Base-by-base conservation (phyloP, 257 asterid genomes). In the Solanum rostratum region DNA sequence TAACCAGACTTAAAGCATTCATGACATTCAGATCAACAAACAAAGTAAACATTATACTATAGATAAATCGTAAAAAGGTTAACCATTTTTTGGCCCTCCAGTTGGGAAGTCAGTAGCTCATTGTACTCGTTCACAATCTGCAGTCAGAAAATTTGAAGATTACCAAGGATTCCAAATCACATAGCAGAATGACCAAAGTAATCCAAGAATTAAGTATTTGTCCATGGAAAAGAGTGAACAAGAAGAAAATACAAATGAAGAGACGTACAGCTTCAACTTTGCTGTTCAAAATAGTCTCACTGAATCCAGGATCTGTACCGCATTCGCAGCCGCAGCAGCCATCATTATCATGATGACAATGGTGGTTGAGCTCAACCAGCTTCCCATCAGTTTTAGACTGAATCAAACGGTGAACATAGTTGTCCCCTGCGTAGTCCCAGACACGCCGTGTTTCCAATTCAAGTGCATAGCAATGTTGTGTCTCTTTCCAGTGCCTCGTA, bases 371-470 rank as follows among this genome's bases (percentile, higher is more conserved):
- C 91, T 92, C 99, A 50, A 97, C 97, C 92, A 95, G 86, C 86
- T 97, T 93, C 55, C 99, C 98, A 90, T 97, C 97, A 68, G 98
- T 94, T 89, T 97, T 97, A 82, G 98, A 94, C 87, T 93, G 99
- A 89, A 97, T 94, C 88, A 97, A 82, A 45, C 99, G 91, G 85
- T 97, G 99, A 90, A 97, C 99, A 90, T 97, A 97, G 88, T 95
- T 97, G 87, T 97, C 95, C 85, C 99, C 99, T 74, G 92, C 93
- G 86, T 91, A 92, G 87, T 97, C 98, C 99, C 99, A 97, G 84
- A 97, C 99, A 70, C 98, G 94, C 79, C 92, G 97, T 20, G 99
- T 95, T 88, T 97, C 98, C 88, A 97, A 92, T 88, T 97, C 99
- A 87, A 97, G 93, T 81, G 99, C 95, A 87, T 97, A 95, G 92